These are phyloP conservation scores for Nakazawaea wickerhamii DNA, from an alignment of 805 yeast genomes.

Conservation along the genomic window DNA sequence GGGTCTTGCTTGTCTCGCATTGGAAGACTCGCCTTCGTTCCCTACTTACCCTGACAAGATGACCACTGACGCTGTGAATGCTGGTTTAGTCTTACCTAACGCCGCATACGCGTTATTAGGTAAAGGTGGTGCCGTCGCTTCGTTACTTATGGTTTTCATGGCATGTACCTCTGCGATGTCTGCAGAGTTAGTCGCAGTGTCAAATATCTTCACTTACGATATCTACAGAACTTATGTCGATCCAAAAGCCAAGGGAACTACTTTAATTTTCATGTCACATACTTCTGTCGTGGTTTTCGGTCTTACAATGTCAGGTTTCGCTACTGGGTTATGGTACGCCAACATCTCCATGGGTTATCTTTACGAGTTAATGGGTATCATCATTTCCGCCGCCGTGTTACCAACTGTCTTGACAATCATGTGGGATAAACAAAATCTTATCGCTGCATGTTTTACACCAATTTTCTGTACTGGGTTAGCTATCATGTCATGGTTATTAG, in stretches of 20 bases:
- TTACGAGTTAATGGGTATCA: slow-evolving; percentile 84
- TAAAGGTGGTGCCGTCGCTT: slow-evolving; percentile 81
- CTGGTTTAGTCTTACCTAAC: slow-evolving; percentile 76
- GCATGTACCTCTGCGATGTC: slow-evolving; percentile 92
- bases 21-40: slow-evolving; percentile 65
- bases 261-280: slow-evolving; percentile 66
- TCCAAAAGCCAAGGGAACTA: slow-evolving; percentile 73
- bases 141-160: slow-evolving; percentile 77
- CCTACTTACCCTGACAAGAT: slow-evolving; percentile 73
- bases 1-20: slow-evolving; percentile 79
- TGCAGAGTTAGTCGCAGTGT: slow-evolving; percentile 84
- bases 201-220: slow-evolving; percentile 82
- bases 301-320: slow-evolving; percentile 70
- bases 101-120: slow-evolving; percentile 85
- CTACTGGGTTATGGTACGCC: slow-evolving; percentile 78
- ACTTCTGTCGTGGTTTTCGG: slow-evolving; percentile 52
- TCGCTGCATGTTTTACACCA: slow-evolving; percentile 74
- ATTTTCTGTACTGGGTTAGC: slow-evolving; percentile 72
- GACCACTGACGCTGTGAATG: slow-evolving; percentile 61
- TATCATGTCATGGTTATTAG: slow-evolving; percentile 60
- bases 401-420: slow-evolving; percentile 66
- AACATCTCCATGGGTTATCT: slow-evolving; percentile 83
- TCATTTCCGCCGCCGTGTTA: slow-evolving; percentile 80
- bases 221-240: slow-evolving; percentile 75
- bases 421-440: slow-evolving; percentile 57